Evolutionary conservation across 1,284 basidiomycete species (phyloP).

Genomic region (Pascua sp.): DNA sequence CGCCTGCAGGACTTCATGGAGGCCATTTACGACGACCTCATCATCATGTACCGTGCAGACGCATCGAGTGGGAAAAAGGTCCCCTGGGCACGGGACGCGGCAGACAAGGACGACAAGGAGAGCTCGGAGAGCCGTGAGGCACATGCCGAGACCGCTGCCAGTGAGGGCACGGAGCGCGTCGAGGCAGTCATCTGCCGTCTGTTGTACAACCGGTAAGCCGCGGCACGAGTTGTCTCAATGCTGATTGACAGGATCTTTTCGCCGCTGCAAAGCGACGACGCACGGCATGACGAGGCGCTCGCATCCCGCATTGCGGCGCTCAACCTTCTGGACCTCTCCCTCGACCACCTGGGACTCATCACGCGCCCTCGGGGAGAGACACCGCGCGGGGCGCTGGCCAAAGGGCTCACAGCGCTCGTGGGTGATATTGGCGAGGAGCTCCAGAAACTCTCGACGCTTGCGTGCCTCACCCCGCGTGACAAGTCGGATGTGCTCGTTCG

Average conservation of each 20-base stretch:
- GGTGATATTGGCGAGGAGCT: conserved; percentile 74
- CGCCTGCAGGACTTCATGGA: conserved; percentile 71
- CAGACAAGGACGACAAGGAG: not conserved
- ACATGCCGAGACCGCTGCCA: conserved; percentile 41
- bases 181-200: conserved; percentile 66
- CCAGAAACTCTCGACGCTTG: conserved; percentile 59
- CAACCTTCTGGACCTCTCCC: conserved; percentile 77
- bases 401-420: conserved; percentile 65
- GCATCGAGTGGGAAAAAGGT: not conserved
- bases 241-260: conserved; percentile 57
- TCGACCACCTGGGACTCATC: conserved; percentile 81
- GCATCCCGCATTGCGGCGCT: conserved; percentile 83
- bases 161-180: conserved; percentile 61
- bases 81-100: not conserved
- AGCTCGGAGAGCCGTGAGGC: conserved; percentile 12
- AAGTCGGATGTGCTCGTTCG: conserved; percentile 76
- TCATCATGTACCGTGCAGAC: conserved; percentile 34
- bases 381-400: conserved; percentile 51
- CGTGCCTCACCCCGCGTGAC: conserved; percentile 65
- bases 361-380: conserved; percentile 53
- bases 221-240: not conserved
- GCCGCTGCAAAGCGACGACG: conserved; percentile 68
- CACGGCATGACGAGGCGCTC: conserved; percentile 79
- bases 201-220: conserved; percentile 65
- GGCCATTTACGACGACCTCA: conserved; percentile 58